These are phyloP conservation scores for Rubroshorea leprosula DNA, from an alignment of 345 rosid species.

Conservation along the genomic window DNA sequence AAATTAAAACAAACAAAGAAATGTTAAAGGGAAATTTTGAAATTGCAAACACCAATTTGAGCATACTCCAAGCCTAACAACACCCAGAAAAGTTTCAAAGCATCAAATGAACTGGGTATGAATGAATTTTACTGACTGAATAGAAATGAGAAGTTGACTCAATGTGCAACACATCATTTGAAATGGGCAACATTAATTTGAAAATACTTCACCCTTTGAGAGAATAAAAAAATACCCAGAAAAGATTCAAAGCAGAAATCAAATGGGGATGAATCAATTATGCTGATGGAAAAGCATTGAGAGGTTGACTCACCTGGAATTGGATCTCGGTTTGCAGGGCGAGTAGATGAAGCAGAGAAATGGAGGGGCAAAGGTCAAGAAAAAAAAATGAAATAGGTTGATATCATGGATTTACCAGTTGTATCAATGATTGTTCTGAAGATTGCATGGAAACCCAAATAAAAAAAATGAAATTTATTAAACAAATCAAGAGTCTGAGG, in stretches of 20 bases:
- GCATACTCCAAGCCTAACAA: too few relatives aligned
- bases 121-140: too few relatives aligned
- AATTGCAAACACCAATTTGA: too few relatives aligned
- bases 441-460: not conserved
- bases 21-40: too few relatives aligned
- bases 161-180: too few relatives aligned
- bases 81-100: too few relatives aligned
- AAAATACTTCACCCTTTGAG: not conserved
- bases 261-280: not conserved
- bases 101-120: too few relatives aligned
- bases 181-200: too few relatives aligned
- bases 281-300: not conserved
- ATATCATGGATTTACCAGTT: not conserved
- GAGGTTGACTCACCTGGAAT: slow-evolving; percentile 8
- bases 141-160: too few relatives aligned
- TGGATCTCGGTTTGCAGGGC: slow-evolving; percentile 12
- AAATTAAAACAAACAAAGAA: too few relatives aligned
- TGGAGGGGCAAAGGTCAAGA: not conserved
- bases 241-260: not conserved
- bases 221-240: not conserved
- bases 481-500: not conserved
- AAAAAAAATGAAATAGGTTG: not conserved
- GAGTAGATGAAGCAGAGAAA: not conserved
- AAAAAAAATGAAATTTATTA: not conserved
- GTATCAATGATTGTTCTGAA: not conserved